Conservation (phyloP, 768 basidiomycete genomes). For the Mrakia frigida region DNA sequence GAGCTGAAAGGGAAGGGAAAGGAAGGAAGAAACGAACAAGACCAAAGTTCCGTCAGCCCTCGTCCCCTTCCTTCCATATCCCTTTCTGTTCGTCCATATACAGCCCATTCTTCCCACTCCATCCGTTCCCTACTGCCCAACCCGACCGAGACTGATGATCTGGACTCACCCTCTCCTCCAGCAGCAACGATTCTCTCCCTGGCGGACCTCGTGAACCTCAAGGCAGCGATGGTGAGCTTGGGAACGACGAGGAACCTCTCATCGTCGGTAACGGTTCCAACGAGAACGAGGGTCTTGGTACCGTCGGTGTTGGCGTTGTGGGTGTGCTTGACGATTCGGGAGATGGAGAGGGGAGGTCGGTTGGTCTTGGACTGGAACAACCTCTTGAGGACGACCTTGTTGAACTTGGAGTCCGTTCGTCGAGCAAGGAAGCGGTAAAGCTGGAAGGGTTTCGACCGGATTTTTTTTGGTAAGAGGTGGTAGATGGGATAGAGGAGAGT, state of each 20-base stretch:
- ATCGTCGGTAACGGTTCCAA: conserved; percentile 94
- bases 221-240: conserved; percentile 87
- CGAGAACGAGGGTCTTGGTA: conserved; percentile 77
- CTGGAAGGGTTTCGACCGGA: conserved; percentile 48
- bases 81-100: neutral
- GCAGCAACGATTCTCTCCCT: conserved; percentile 92
- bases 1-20: conserved; percentile 44
- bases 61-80: neutral
- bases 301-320: conserved; percentile 46
- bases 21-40: neutral
- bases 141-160: neutral
- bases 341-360: conserved; percentile 92
- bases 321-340: conserved; percentile 82
- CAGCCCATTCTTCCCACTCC: neutral
- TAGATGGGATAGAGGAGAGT: neutral
- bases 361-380: conserved; percentile 97
- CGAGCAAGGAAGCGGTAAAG: conserved; percentile 98
- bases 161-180: conserved; percentile 66
- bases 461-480: neutral
- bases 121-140: no score
- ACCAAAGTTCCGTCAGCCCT: conserved; percentile 21
- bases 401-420: conserved; percentile 90
- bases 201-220: conserved; percentile 87
- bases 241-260: conserved; percentile 77
- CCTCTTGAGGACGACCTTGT: conserved; percentile 92